A percentile compares a stretch with the other conserved stretches of the same genome.
Conservation (phyloP, 306 rosid genomes). For the Spatholobus suberectus region DNA sequence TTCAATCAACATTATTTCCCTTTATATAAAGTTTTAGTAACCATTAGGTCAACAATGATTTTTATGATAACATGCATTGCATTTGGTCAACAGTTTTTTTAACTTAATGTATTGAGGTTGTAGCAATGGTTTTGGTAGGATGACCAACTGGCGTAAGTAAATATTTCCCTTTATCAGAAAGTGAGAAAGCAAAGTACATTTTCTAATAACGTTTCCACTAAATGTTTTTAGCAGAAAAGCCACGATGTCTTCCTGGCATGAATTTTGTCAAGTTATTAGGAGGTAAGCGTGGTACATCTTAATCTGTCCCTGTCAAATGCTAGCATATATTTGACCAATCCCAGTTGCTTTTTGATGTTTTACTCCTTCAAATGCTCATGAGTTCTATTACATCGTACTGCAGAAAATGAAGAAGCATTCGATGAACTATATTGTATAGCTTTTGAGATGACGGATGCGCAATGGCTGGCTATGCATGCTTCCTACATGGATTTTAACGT, state of each 20-base stretch:
- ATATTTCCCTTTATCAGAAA: slow-evolving; percentile 23
- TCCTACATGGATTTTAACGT: slow-evolving; percentile 96
- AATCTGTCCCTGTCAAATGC: slow-evolving; percentile 19
- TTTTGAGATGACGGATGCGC: slow-evolving; percentile 96
- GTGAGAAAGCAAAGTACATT: not conserved
- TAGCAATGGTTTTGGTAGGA: not conserved
- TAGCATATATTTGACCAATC: slow-evolving; percentile 1
- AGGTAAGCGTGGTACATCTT: slow-evolving; percentile 56
- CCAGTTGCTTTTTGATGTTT: slow-evolving; percentile 3
- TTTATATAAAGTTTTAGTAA: no score
- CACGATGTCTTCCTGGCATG: slow-evolving; percentile 82
- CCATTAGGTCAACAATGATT: no score
- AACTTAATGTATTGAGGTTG: not conserved
- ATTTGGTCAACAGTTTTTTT: not conserved
- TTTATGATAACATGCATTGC: not conserved
- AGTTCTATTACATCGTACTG: slow-evolving; percentile 28
- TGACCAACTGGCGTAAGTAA: not conserved
- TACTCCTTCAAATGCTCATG: not conserved
- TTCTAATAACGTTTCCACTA: slow-evolving; percentile 21
- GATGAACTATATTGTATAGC: slow-evolving; percentile 85
- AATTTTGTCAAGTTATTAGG: slow-evolving; percentile 82
- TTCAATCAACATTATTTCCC: not conserved
- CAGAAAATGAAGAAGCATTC: slow-evolving; percentile 92
- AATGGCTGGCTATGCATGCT: slow-evolving; percentile 94
- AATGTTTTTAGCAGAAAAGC: slow-evolving; percentile 62